Evolutionary conservation across 208 protist species (phyloP).

Genomic region (Crithidia fasciculata): DNA sequence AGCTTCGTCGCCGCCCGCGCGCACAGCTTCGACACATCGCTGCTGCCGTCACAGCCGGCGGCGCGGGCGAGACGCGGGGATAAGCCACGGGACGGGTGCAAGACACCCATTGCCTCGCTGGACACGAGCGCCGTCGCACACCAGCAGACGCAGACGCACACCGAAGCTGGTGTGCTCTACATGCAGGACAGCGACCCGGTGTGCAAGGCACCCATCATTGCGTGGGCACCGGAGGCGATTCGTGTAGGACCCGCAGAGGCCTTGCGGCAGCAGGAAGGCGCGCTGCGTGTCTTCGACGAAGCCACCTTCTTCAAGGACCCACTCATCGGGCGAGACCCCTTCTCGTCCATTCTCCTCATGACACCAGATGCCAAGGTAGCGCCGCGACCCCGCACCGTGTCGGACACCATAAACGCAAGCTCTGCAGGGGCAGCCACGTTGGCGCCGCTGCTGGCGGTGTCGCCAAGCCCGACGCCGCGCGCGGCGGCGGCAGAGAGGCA

Average conservation of each 20-base stretch:
- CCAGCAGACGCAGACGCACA: background rate
- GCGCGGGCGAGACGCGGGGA: background rate
- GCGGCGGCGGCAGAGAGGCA: background rate
- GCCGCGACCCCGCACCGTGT: background rate
- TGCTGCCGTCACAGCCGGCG: background rate
- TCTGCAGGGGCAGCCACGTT: background rate
- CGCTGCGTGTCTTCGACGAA: conserved; percentile 51
- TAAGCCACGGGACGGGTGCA: conserved; percentile 13
- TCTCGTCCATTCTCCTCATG: background rate
- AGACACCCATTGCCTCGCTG: background rate
- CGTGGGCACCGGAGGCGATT: conserved; percentile 60
- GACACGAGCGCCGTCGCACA: background rate
- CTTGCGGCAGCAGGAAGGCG: conserved; percentile 31
- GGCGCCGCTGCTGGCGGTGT: conserved; percentile 6
- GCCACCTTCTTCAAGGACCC: conserved; percentile 43
- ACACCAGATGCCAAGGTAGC: conserved; percentile 1
- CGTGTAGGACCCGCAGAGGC: conserved; percentile 42
- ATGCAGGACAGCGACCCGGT: conserved; percentile 28
- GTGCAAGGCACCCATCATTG: conserved; percentile 56
- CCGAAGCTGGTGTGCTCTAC: conserved; percentile 18
- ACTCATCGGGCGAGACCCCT: background rate
- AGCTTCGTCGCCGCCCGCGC: background rate
- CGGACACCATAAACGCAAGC: background rate
- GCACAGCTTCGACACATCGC: background rate
- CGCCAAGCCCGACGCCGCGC: background rate